phyloP scores from a whole-genome alignment of 2,329 filamentous ascomycete genomes.

The Talaromyces amestolkiae region DNA sequence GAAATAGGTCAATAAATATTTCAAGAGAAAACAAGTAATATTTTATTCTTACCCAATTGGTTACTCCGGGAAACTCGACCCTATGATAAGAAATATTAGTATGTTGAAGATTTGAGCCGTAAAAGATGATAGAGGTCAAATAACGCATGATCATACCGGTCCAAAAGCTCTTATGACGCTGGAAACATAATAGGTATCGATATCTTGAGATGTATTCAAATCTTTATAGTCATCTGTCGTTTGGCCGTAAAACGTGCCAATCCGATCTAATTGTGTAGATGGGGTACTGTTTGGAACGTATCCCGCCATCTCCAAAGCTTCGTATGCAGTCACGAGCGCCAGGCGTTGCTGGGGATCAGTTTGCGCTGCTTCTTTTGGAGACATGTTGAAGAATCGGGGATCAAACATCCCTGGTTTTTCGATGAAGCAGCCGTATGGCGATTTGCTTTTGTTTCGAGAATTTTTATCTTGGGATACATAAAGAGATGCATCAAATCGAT shows the following conservation, averaged over 20 bases:
- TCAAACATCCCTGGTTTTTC: constrained; percentile 38
- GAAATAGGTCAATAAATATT: not conserved
- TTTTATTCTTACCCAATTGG: not conserved
- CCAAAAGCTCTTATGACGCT: constrained; percentile 41
- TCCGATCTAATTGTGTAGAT: constrained; percentile 58
- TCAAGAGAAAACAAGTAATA: not conserved
- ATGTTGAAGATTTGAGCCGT: not conserved
- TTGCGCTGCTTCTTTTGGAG: constrained; percentile 70
- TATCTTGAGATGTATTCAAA: constrained; percentile 65
- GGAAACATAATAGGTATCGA: constrained; percentile 64
- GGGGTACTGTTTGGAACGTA: constrained; percentile 68
- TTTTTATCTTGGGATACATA: constrained; percentile 31
- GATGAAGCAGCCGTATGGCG: constrained; percentile 35
- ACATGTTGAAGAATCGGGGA: constrained; percentile 46
- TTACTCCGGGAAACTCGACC: not conserved
- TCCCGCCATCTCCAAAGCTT: constrained; percentile 73
- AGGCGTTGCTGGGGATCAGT: constrained; percentile 76
- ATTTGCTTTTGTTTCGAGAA: constrained; percentile 29
- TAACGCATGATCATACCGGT: constrained; percentile 36
- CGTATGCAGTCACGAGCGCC: constrained; percentile 69
- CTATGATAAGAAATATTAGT: not conserved
- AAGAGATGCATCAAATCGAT: constrained; percentile 35
- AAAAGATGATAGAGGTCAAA: constrained; percentile 59
- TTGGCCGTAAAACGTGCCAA: constrained; percentile 69
- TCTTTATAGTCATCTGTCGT: constrained; percentile 60